Evolutionary conservation across 2,329 filamentous ascomycete genomes (phyloP).

Genomic region (Verticillium nubilum): DNA sequence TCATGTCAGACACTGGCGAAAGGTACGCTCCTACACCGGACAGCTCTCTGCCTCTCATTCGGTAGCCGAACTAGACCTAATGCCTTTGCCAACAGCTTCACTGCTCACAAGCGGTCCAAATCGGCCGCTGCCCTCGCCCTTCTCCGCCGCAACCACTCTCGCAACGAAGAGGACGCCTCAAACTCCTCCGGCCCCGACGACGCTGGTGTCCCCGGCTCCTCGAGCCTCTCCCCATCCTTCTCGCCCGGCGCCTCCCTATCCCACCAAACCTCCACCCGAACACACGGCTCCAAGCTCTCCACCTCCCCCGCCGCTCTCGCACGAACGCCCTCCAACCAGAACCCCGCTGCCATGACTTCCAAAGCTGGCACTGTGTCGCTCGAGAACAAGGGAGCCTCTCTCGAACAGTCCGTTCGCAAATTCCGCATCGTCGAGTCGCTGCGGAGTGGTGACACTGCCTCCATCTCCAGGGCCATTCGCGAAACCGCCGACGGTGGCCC

Average conservation of each 20-base stretch:
- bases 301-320: conserved; percentile 25
- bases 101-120: conserved; percentile 48
- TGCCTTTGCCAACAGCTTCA: conserved; percentile 13
- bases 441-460: conserved; percentile 82
- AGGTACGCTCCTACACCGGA: conserved; percentile 19
- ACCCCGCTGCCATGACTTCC: conserved; percentile 8
- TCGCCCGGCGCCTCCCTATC: conserved; percentile 30
- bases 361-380: conserved; percentile 14
- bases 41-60: background rate
- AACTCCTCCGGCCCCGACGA: conserved; percentile 38
- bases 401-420: conserved; percentile 91
- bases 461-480: conserved; percentile 80
- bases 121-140: conserved; percentile 46
- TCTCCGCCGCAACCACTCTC: conserved; percentile 45
- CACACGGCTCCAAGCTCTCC: conserved; percentile 40
- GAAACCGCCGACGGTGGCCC: conserved; percentile 52
- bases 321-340: conserved; percentile 32
- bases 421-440: conserved; percentile 93
- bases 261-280: conserved; percentile 28
- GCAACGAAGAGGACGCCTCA: conserved; percentile 47
- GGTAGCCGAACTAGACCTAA: conserved; percentile 5
- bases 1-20: conserved; percentile 30
- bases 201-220: conserved; percentile 27
- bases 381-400: conserved; percentile 47
- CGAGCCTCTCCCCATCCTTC: conserved; percentile 22